Evolutionary conservation across 441 rosid genomes (phyloP), one percentile per base, ranked within the genome.

Genomic region (Arabidopsis lyrata): DNA sequence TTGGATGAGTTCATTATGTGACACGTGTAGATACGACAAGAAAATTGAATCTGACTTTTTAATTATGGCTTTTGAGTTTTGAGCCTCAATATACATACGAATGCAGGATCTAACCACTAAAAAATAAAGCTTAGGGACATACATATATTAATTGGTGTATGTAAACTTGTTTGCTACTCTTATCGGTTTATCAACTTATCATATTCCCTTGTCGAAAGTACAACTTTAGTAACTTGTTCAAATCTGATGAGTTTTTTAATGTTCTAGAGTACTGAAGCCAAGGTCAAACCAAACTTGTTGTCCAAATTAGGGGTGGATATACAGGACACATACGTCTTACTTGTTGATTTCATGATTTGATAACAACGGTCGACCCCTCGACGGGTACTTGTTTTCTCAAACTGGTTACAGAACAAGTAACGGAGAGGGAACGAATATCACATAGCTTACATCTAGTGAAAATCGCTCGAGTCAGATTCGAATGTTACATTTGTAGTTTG

Each of bases 11-110:
- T 71, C 39, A 16, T 0, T 22, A 44, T 18, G 31, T 20, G 53
- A 60, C 74, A 77, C 77, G 73, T 66, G 69, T n/a, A 0, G 3
- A 9, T 66, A 24, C 14, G 11, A 50, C 45, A 57, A 57, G n/a
- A 35, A 15, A 13, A 54, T 27, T 29, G 58, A 12, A 13, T 53
- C 14, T 20, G 7, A 24, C 6, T 10, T 34, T 57, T 14, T 22
- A 32, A 6, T 31, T 57, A 57, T 57, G 14, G 42, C 41, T 32
- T n/a, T 34, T 56, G 4, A 54, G 18, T 32, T n/a, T 34, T 34
- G 4, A 54, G 18, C 36, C 16, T 54, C 59, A 4, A 2, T 24
- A 24, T 20, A 22, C 61, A 56, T 5, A 32, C 27, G 27, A 24
- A 24, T 24, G 27, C 27, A 32, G 11, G 34, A 34, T 34, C 39